Evolutionary conservation across 108 stramenopile genomes (phyloP), one percentile per base, ranked within the genome.

Genomic region (Epipyxis sp.): DNA sequence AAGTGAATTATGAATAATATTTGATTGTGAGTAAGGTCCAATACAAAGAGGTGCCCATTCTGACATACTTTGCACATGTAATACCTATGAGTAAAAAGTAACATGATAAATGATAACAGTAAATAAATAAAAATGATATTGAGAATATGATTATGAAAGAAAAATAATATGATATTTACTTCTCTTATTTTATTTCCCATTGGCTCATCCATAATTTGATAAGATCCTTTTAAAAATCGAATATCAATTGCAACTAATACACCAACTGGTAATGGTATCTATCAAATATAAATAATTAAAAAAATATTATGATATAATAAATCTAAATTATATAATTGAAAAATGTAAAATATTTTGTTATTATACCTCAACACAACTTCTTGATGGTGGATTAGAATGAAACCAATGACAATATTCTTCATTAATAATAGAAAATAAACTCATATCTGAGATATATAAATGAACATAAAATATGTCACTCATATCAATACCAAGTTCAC

Each of bases 21-120:
- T 97, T 61, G 91, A 93, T 86, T 99, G 98, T 68, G 91, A 89
- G 85, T 99, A 99, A 0, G 98, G 98, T 6, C 98, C 98, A 42
- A 99, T 94, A 88, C 97, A 98, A 1, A 95, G 91, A 1, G 98
- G 98, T 1, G 97, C 98, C 97, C 97, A 99, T 32, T 85, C 76
- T 0, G 92, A 94, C 30, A 94, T 87, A 27, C 94, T 94, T 69
- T 93, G 94, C 10, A 99, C 98, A 74, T 98, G 95, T 35, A 99
- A 78, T 10, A 91, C 91, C 57, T 93, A 82, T n/a, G n/a, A n/a
- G n/a, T n/a, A n/a, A n/a, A n/a, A 40, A 92, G 81, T 35, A 89
- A 76, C 32, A 81, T 42, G 54, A 20, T 57, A 25, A 20, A 25
- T 57, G 20, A 16, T 25, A 25, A 25, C 54, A 20, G 54, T 25